Evolutionary conservation across 768 basidiomycete species (phyloP), one percentile per base, ranked within the genome.

Genomic region (Kwoniella bestiolae): DNA sequence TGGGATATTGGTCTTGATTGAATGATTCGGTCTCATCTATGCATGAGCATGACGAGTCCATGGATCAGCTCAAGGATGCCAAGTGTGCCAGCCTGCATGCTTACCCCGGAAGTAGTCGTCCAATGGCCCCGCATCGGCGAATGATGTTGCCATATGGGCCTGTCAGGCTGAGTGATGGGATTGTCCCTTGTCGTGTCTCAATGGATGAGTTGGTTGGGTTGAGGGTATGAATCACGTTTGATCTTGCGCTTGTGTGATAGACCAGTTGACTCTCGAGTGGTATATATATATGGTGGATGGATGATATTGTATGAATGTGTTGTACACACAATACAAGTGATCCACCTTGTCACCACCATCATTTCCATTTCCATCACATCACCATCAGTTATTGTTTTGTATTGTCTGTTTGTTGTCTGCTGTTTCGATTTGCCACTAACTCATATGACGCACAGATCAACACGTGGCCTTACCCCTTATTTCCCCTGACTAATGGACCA

Each of bases 31-130:
- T 41, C 45, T 46, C 56, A 31, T 57, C 56, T 41, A 45, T 57
- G 35, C 21, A 23, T 35, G 9, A 51, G 18, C n/a, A n/a, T n/a
- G n/a, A n/a, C n/a, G n/a, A n/a, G n/a, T n/a, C n/a, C n/a, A n/a
- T n/a, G n/a, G n/a, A n/a, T n/a, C n/a, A n/a, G n/a, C n/a, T n/a
- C n/a, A n/a, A n/a, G n/a, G n/a, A n/a, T n/a, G n/a, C n/a, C n/a
- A n/a, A n/a, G n/a, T n/a, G n/a, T n/a, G n/a, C n/a, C n/a, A n/a
- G n/a, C n/a, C n/a, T n/a, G n/a, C n/a, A n/a, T n/a, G n/a, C 69
- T 51, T 31, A 69, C 65, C 69, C 23, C 53, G 46, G 32, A 70
- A 60, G 56, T 66, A 70, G 5, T 70, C 65, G 46, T 70, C 65
- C 41, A 70, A 52, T 14, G 69, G 69, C 12, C 66, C 66, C 35